phyloP scores from a whole-genome alignment of 805 yeast genomes.

The Ogataea saltuana region DNA sequence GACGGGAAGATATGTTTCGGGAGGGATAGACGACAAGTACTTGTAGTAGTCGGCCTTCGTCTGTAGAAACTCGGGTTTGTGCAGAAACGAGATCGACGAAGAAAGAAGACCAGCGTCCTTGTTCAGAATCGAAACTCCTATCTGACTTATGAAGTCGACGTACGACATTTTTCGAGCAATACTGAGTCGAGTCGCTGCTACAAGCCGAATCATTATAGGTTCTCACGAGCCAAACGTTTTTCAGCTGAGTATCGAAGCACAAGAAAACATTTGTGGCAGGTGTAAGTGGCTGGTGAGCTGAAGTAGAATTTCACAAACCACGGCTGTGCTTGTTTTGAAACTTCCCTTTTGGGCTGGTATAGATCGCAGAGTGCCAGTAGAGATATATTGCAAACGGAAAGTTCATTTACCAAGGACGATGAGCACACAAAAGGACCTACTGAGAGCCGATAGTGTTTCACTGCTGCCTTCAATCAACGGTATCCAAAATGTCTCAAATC shows the following conservation, averaged over 20 bases:
- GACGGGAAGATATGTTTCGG: constrained; percentile 15
- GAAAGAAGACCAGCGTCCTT: constrained; percentile 17
- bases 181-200: no score
- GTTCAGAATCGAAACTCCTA: constrained; percentile 12
- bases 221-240: no score
- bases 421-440: no score
- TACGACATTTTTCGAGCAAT: no score
- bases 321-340: constrained; percentile 13
- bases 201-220: no score
- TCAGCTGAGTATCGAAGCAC: not conserved
- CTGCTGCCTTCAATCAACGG: not conserved
- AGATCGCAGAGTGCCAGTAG: not conserved
- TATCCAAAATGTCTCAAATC: not conserved
- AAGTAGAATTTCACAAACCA: no score
- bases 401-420: no score
- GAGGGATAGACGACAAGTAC: constrained; percentile 17
- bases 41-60: constrained; percentile 19
- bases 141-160: constrained; percentile 15
- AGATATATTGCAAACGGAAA: no score
- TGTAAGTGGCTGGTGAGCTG: not conserved
- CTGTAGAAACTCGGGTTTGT: constrained; percentile 21
- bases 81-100: constrained; percentile 17
- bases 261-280: not conserved
- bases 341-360: constrained; percentile 13
- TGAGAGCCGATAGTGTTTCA: no score